These are phyloP conservation scores for Dactylis glomerata DNA, from an alignment of 176 grass and related monocot genomes.

Conservation along the genomic window DNA sequence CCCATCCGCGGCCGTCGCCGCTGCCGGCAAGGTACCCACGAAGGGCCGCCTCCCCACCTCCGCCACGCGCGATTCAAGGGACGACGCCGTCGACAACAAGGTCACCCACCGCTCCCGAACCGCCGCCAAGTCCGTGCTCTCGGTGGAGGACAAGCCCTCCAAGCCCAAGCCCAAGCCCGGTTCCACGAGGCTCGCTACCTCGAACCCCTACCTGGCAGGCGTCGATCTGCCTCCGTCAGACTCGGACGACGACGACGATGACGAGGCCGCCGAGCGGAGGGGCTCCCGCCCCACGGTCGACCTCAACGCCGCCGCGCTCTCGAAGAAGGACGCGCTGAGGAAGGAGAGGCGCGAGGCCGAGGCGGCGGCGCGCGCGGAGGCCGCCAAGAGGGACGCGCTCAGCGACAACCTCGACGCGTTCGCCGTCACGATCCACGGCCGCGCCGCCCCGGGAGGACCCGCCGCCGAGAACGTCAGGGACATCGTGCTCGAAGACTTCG, in stretches of 20 bases:
- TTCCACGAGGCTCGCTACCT: background rate
- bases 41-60: background rate
- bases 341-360: conserved; percentile 44
- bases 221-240: conserved; percentile 58
- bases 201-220: background rate
- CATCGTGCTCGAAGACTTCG: conserved; percentile 60
- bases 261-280: conserved; percentile 6
- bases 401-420: conserved; percentile 60
- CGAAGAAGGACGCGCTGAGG: conserved; percentile 56
- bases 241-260: conserved; percentile 42
- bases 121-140: background rate
- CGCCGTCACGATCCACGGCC: conserved; percentile 47
- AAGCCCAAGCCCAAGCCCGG: background rate
- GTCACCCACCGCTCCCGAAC: background rate
- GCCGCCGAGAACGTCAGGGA: conserved; percentile 39
- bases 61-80: background rate
- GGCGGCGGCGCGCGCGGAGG: conserved; percentile 29
- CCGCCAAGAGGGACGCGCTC: conserved; percentile 44
- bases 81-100: background rate
- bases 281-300: conserved; percentile 3
- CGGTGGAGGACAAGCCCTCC: background rate
- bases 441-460: conserved; percentile 21
- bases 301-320: conserved; percentile 14
- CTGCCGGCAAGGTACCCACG: background rate
- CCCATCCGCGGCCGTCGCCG: background rate